Evolutionary conservation across 495 filamentous ascomycete genomes (phyloP).

Genomic region (Neurospora sp.): DNA sequence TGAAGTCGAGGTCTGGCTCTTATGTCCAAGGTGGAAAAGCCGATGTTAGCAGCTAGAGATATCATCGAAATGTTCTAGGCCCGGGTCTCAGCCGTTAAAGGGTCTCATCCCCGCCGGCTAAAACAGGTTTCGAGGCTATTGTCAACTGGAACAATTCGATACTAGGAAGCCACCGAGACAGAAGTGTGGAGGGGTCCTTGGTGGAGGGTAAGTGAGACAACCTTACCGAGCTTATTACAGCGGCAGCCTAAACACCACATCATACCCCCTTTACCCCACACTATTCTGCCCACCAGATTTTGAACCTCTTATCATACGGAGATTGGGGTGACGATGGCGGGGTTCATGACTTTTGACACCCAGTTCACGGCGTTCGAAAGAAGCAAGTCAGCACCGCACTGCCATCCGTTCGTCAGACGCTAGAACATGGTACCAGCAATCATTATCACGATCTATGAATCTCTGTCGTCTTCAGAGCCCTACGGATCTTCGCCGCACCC

Average conservation of each 20-base stretch:
- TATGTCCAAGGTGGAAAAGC: not conserved
- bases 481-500: not conserved
- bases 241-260: not conserved
- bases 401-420: not conserved
- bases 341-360: too few species aligned
- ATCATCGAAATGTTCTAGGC: not conserved
- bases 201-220: not conserved
- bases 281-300: not conserved
- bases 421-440: not conserved
- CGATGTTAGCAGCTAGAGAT: not conserved
- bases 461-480: not conserved
- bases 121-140: not conserved
- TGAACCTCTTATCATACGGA: not conserved
- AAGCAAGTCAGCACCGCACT: too few species aligned
- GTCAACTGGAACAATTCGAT: not conserved
- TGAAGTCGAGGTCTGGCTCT: too few species aligned
- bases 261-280: not conserved
- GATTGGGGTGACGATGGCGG: too few species aligned
- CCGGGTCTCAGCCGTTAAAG: not conserved
- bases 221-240: not conserved
- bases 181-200: not conserved
- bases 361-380: too few species aligned
- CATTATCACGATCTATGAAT: not conserved
- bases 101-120: not conserved
- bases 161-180: not conserved